Evolutionary conservation across 805 yeast genomes (phyloP).

Genomic region (Komagataella ulmi): DNA sequence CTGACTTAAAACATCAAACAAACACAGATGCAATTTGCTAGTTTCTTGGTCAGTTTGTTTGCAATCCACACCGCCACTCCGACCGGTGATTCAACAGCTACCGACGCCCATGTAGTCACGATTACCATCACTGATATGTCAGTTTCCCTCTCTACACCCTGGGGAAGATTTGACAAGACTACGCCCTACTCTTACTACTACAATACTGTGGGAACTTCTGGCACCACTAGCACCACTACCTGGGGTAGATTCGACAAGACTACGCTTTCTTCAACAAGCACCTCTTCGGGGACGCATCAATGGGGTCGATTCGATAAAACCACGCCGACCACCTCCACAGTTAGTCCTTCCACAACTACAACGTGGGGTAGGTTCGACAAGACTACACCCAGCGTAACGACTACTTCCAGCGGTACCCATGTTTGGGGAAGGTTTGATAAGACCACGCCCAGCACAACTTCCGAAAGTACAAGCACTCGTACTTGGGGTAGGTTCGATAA

Average conservation of each 20-base stretch:
- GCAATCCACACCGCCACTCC: neutral
- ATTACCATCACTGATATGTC: neutral
- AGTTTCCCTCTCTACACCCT: conserved; percentile 4
- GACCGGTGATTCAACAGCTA: neutral
- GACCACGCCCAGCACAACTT: conserved; percentile 18
- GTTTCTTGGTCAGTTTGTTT: neutral
- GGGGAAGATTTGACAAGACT: conserved; percentile 42
- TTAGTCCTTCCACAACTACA: conserved; percentile 28
- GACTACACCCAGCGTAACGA: conserved; percentile 19
- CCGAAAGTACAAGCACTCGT: conserved; percentile 25
- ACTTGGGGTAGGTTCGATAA: conserved; percentile 36
- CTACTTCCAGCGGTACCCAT: conserved; percentile 35
- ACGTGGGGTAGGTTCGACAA: conserved; percentile 35
- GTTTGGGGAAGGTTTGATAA: conserved; percentile 42
- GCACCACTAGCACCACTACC: conserved; percentile 26
- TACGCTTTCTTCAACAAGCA: conserved; percentile 14
- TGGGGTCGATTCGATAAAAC: conserved; percentile 44
- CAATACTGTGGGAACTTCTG: conserved; percentile 5
- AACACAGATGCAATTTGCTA: neutral
- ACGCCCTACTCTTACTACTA: conserved; percentile 11
- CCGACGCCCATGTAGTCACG: neutral
- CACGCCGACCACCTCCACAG: conserved; percentile 16
- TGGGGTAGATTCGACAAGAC: conserved; percentile 40
- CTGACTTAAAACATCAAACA: neutral
- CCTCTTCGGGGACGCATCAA: conserved; percentile 35